Base-by-base conservation (phyloP, 2,329 filamentous ascomycete species). In the Teratosphaeria pseudoeucalypti region DNA sequence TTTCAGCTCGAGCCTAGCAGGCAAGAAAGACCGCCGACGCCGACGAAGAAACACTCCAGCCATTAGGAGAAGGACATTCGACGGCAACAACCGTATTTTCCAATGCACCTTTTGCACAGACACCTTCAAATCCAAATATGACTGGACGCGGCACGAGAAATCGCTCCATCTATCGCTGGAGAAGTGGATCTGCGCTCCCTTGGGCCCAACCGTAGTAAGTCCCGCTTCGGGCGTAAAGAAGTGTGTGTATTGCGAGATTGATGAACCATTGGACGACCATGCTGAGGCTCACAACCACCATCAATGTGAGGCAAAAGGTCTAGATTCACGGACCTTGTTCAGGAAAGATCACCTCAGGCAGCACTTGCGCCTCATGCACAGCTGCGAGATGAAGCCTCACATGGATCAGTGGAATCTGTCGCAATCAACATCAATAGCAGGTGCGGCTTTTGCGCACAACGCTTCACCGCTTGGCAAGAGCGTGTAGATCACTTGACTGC, bases 121-220 rank as follows among this genome's bases (percentile, higher is more conserved):
- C 62, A 78, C 78, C 0, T 83, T 83, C 66, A 75, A 78, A 55
- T 78, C 79, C 23, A 83, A 83, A 34, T 61, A 59, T 47, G 81
- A 83, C 68, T 83, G 81, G 81, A 79, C 81, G 55, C 77, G 86
- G 60, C 86, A 89, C 69, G 86, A 90, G 67, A 56, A 76, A 85
- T 63, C 86, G 82, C 70, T 73, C 82, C 65, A 89, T 82, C 6
- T 81, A 83, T 74, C 79, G 79, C 59, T 89, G 81, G 87, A 82
- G 85, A 61, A 89, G 81, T 53, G 78, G 80, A 81, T 82, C 9
- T 86, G 84, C 65, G 80, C 82, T 34, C 83, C 83, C 2, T 70
- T 80, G 4, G 84, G 84, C 23, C 54, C 58, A 4, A 71, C 85
- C 39, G 82, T 86, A 29, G 72, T 72, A 59, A 79, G 83, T 1